Conservation (phyloP, 768 basidiomycete genomes). For the Tricholoma hemisulphureum region DNA sequence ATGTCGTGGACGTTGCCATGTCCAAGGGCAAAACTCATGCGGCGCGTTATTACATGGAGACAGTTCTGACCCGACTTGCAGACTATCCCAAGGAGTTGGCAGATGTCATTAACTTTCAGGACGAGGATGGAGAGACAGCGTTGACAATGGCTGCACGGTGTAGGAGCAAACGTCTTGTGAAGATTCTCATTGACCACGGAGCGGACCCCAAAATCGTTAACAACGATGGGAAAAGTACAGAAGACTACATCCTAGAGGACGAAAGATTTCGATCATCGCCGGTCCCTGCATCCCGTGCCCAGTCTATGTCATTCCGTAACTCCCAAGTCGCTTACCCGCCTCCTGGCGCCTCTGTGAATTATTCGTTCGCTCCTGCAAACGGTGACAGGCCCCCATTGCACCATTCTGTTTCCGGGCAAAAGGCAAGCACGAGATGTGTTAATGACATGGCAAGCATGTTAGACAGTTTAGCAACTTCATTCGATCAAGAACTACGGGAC, state of each 20-base stretch:
- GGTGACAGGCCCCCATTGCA: conserved; percentile 75
- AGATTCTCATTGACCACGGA: conserved; percentile 92
- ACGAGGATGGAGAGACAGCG: conserved; percentile 98
- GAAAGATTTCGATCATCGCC: conserved; percentile 95
- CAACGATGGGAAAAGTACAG: conserved; percentile 92
- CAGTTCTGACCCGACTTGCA: conserved; percentile 78
- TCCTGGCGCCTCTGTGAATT: conserved; percentile 14
- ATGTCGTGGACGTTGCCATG: conserved; percentile 96
- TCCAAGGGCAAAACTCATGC: conserved; percentile 98
- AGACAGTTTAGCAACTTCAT: conserved; percentile 83
- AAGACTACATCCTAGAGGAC: conserved; percentile 98
- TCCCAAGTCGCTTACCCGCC: conserved; percentile 59
- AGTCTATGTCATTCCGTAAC: conserved; percentile 72
- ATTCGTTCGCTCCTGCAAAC: conserved; percentile 47
- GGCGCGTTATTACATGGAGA: conserved; percentile 98
- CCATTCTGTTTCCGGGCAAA: conserved; percentile 81
- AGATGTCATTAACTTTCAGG: conserved; percentile 98
- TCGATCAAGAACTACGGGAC: conserved; percentile 87
- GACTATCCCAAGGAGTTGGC: conserved; percentile 96
- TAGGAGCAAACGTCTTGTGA: conserved; percentile 92
- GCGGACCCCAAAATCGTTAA: conserved; percentile 95
- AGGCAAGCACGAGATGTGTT: conserved; percentile 80
- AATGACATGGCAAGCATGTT: conserved; percentile 85
- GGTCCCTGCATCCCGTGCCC: conserved; percentile 63
- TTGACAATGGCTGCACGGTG: conserved; percentile 95